Evolutionary conservation across 2,329 filamentous ascomycete species (phyloP).

Genomic region (Pseudogymnoascus sp.): DNA sequence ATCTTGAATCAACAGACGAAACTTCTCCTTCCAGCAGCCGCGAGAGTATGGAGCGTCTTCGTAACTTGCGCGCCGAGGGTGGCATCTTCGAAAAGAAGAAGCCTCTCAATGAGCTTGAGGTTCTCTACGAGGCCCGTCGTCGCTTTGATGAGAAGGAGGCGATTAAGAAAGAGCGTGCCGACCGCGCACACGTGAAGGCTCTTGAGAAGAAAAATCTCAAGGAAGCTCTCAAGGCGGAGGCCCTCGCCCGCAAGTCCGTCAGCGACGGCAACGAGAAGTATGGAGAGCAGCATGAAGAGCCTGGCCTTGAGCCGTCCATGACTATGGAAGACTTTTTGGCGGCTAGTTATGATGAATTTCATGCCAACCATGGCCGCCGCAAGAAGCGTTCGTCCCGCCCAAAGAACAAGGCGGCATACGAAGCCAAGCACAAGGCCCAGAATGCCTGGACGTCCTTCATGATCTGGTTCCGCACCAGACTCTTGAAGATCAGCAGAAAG

Average conservation of each 20-base stretch:
- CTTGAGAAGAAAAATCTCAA: conserved; percentile 52
- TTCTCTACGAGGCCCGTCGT: conserved; percentile 53
- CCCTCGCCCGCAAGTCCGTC: not conserved
- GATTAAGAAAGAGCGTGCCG: conserved; percentile 56
- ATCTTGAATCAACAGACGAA: conserved; percentile 16
- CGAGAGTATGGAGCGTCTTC: conserved; percentile 22
- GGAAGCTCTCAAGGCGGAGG: conserved; percentile 47
- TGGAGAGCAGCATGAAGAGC: conserved; percentile 8
- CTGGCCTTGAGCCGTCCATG: not conserved
- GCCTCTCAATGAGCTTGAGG: conserved; percentile 45
- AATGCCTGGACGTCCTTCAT: conserved; percentile 57
- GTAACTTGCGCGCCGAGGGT: conserved; percentile 48
- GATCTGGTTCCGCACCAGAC: conserved; percentile 55
- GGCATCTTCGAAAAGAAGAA: conserved; percentile 54
- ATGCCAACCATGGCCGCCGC: conserved; percentile 10
- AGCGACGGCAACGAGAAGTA: conserved; percentile 22
- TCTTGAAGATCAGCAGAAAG: conserved; percentile 36
- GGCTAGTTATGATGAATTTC: conserved; percentile 17
- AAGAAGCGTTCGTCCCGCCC: not conserved
- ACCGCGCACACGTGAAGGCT: conserved; percentile 50
- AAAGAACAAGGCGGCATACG: not conserved
- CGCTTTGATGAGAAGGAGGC: conserved; percentile 57
- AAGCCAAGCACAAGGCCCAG: conserved; percentile 50
- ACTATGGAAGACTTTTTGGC: not conserved
- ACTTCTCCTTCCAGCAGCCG: conserved; percentile 21